Evolutionary conservation across 2,329 filamentous ascomycete species (phyloP).

Genomic region (Hypoxylon sp.): DNA sequence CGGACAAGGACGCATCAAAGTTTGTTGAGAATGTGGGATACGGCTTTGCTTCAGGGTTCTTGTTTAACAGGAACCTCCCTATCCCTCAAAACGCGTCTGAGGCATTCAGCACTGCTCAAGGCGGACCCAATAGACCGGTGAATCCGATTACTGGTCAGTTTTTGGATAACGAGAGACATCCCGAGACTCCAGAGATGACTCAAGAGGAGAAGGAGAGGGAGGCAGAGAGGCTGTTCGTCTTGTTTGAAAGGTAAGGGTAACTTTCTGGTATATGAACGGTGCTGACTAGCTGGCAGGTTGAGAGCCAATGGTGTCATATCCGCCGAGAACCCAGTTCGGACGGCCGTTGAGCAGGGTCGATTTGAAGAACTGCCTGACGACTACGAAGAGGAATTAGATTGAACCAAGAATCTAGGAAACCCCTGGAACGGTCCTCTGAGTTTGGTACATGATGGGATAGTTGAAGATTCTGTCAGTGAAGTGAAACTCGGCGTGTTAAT

Average conservation of each 20-base stretch:
- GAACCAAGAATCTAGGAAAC: not conserved
- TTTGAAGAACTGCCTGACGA: constrained; percentile 69
- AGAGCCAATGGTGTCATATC: constrained; percentile 68
- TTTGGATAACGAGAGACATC: constrained; percentile 72
- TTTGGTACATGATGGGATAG: not conserved
- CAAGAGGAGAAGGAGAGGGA: constrained; percentile 92
- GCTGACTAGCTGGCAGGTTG: constrained; percentile 46
- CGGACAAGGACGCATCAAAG: constrained; percentile 79
- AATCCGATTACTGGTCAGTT: constrained; percentile 93
- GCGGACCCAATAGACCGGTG: constrained; percentile 59
- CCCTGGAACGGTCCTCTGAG: not conserved
- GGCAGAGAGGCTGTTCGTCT: constrained; percentile 87
- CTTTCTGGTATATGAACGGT: not conserved
- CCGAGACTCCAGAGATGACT: constrained; percentile 80
- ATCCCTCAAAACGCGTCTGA: constrained; percentile 76
- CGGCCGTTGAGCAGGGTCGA: constrained; percentile 71
- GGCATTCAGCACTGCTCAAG: constrained; percentile 55
- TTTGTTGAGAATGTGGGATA: constrained; percentile 96
- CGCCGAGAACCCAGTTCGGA: constrained; percentile 76
- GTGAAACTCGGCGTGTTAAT: not conserved
- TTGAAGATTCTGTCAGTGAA: not conserved
- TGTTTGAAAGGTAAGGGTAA: constrained; percentile 80
- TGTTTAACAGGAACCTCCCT: constrained; percentile 85
- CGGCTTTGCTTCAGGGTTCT: constrained; percentile 90
- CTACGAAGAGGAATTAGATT: constrained; percentile 50